These are phyloP conservation scores for Rhodamnia argentea DNA, from an alignment of 345 rosid species.

Conservation along the genomic window DNA sequence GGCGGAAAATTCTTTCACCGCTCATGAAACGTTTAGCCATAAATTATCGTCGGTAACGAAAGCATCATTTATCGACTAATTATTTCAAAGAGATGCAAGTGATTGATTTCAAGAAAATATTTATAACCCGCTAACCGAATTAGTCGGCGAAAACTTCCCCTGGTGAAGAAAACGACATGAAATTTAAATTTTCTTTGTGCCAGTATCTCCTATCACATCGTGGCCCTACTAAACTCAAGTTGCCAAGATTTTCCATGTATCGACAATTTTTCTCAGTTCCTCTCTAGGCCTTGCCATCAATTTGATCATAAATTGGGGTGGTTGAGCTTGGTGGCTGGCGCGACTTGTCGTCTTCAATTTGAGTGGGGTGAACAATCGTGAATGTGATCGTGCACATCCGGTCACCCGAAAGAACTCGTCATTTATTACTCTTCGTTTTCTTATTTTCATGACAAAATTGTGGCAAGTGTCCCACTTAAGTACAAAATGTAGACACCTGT, in stretches of 20 bases:
- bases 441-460: too few species aligned
- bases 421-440: neutral
- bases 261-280: neutral
- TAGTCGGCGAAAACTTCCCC: neutral
- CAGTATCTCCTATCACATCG: neutral
- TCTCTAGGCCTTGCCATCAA: neutral
- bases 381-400: neutral
- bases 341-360: neutral
- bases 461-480: neutral
- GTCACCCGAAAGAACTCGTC: neutral
- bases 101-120: too few species aligned
- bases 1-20: too few species aligned
- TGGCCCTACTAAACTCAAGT: neutral
- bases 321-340: rapidly evolving
- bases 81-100: too few species aligned
- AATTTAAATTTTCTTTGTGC: neutral
- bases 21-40: too few species aligned
- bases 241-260: neutral
- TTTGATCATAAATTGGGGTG: neutral
- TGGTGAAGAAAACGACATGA: neutral
- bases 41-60: too few species aligned
- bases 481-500: neutral
- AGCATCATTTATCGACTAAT: too few species aligned
- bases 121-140: neutral
- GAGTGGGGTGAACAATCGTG: neutral